phyloP scores from a whole-genome alignment of 768 basidiomycete species.

The Pisolithus marmoratus region DNA sequence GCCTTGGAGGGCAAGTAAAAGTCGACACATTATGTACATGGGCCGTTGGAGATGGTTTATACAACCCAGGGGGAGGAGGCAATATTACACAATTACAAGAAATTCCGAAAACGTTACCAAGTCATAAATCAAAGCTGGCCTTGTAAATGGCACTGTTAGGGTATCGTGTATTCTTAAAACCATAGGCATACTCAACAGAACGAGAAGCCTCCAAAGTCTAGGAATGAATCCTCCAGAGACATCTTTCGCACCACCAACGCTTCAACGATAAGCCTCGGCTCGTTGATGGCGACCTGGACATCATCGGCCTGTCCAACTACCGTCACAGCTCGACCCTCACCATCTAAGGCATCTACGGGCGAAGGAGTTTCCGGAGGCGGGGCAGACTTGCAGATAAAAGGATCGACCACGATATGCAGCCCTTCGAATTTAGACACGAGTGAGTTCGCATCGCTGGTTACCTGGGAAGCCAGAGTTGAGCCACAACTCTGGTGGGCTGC shows the following conservation, averaged over 20 bases:
- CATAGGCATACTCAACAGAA: not conserved
- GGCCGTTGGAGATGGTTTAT: too few relatives aligned
- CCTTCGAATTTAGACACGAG: constrained; percentile 30
- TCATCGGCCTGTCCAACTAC: constrained; percentile 5
- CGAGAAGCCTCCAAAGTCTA: constrained; percentile 67
- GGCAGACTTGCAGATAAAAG: constrained; percentile 4
- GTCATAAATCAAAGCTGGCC: not conserved
- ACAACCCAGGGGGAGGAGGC: too few relatives aligned
- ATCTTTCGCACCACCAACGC: constrained; percentile 75
- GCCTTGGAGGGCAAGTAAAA: constrained; percentile 3
- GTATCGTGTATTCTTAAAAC: not conserved
- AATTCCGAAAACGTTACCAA: not conserved
- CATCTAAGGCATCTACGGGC: constrained; percentile 8
- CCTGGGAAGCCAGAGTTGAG: not conserved
- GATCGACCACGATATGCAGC: constrained; percentile 28
- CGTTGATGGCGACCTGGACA: constrained; percentile 6
- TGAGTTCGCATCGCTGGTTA: constrained; percentile 5
- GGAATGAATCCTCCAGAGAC: constrained; percentile 66
- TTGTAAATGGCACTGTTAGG: not conserved
- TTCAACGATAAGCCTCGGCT: constrained; percentile 70
- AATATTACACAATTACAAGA: not conserved
- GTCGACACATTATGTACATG: not conserved
- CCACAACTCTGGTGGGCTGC: not conserved
- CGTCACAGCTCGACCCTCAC: constrained; percentile 12
- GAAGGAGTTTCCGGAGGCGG: constrained; percentile 4